Evolutionary conservation across 768 basidiomycete species (phyloP).

Genomic region (Lactarius trivialis): DNA sequence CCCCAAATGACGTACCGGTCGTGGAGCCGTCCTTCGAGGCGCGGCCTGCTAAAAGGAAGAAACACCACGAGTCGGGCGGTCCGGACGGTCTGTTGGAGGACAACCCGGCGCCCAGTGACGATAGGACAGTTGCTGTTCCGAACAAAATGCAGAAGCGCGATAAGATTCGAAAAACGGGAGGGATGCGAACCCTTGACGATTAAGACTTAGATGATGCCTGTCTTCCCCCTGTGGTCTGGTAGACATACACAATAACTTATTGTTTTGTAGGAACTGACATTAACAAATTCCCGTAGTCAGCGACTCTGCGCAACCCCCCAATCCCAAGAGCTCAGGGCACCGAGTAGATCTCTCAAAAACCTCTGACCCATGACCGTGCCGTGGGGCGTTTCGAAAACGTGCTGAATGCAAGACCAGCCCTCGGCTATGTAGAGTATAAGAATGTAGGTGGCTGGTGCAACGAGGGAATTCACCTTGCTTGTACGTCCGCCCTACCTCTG

Average conservation of each 20-base stretch:
- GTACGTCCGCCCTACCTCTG: not conserved
- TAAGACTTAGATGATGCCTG: not conserved
- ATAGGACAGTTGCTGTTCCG: not conserved
- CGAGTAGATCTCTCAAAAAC: slow-evolving; percentile 3
- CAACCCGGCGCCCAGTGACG: not conserved
- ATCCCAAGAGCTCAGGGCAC: not conserved
- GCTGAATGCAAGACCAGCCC: slow-evolving; percentile 11
- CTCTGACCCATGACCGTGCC: slow-evolving; percentile 6
- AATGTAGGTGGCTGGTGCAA: not conserved
- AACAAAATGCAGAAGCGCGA: slow-evolving; percentile 2
- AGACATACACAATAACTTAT: slow-evolving; percentile 14
- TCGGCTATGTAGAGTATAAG: not conserved
- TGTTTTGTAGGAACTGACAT: not conserved
- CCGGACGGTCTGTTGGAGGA: not conserved
- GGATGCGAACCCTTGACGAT: not conserved
- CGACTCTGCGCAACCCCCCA: not conserved
- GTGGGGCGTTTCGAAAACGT: slow-evolving; percentile 12
- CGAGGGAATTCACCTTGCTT: not conserved
- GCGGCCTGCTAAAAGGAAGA: slow-evolving; percentile 29
- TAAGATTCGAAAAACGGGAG: slow-evolving; percentile 1
- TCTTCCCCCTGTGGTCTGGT: not conserved
- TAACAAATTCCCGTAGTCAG: not conserved
- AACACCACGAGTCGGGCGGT: slow-evolving; percentile 29
- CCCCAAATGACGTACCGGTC: not conserved
- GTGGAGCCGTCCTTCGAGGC: not conserved